These are phyloP conservation scores for Ulmus americana DNA, from an alignment of 331 rosid genomes.

Conservation along the genomic window DNA sequence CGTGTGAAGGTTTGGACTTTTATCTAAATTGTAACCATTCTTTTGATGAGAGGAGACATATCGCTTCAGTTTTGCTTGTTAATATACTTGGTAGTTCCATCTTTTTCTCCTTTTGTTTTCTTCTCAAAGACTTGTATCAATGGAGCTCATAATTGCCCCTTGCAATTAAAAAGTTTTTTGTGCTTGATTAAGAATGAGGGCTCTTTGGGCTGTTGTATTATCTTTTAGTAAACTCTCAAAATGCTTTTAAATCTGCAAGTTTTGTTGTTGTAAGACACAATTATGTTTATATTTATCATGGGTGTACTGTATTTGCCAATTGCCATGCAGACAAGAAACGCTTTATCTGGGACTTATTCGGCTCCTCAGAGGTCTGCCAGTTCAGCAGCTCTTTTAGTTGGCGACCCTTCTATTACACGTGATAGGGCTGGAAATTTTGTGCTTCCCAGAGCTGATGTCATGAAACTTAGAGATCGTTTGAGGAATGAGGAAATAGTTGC, in stretches of 20 bases:
- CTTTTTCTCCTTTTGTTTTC: too few species aligned
- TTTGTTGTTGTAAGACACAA: conserved; percentile 8
- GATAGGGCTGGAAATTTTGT: conserved; percentile 98
- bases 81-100: too few species aligned
- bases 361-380: conserved; percentile 99
- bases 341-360: conserved; percentile 95
- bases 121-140: too few species aligned
- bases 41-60: too few species aligned
- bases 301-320: conserved; percentile 13
- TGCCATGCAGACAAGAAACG: conserved; percentile 79
- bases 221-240: neutral
- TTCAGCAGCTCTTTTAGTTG: conserved; percentile 96
- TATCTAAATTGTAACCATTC: too few species aligned
- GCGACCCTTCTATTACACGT: conserved; percentile 77
- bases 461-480: conserved; percentile 95
- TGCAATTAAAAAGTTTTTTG: too few species aligned
- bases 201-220: too few species aligned
- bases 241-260: neutral
- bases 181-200: too few species aligned
- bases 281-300: conserved; percentile 3
- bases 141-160: too few species aligned
- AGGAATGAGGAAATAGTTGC: conserved; percentile 95
- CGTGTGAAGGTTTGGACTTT: too few species aligned
- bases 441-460: conserved; percentile 97
- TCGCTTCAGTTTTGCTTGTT: too few species aligned